Base-by-base conservation (phyloP, 2,329 filamentous ascomycete genomes). In the Fusarium liriodendri region DNA sequence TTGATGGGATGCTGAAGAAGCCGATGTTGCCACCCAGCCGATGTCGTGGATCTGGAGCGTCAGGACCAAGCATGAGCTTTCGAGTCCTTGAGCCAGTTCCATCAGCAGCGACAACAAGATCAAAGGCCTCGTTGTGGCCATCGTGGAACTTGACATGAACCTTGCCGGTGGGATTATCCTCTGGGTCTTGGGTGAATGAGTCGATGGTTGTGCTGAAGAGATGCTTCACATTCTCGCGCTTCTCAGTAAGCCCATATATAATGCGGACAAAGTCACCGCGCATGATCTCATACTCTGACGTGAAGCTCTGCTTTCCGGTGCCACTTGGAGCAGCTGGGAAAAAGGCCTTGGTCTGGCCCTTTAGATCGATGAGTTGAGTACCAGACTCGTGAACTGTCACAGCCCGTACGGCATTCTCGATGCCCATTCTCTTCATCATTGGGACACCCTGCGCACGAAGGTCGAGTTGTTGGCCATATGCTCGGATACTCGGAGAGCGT, bases 1-100 rank as follows among this genome's bases (percentile, higher is more conserved):
- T n/a, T 32, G 62, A 64, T 13, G 62, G 50, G 27, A 47, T 2
- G 33, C 70, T 73, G 38, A 73, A 73, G 37, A 66, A 72, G 20
- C 70, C 70, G 57, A 72, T 66, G 10, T 73, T 78, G 66, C n/a
- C 70, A 5, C 71, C 71, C 0, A 68, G 55, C 9, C 35, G 59
- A 37, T 71, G 58, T 14, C 71, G 37, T 22, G 71, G 67, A 32
- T 74, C 71, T 1, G 67, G 67, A 14, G 67, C 64, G 5, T 63
- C 52, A 4, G 64, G 64, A 9, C 71, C 71, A 1, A 74, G 71
- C 71, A 72, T 73, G 18, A 72, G 57, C 16, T 42, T 62, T 0
- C 70, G 57, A 2, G 70, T 72, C 8, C 37, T 73, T 0, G 70
- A 72, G 2, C 70, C 62, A 0, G 66, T 70, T 2, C 70, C 70